These are phyloP conservation scores for Naganishia onofrii DNA, from an alignment of 768 basidiomycete species.

Conservation along the genomic window DNA sequence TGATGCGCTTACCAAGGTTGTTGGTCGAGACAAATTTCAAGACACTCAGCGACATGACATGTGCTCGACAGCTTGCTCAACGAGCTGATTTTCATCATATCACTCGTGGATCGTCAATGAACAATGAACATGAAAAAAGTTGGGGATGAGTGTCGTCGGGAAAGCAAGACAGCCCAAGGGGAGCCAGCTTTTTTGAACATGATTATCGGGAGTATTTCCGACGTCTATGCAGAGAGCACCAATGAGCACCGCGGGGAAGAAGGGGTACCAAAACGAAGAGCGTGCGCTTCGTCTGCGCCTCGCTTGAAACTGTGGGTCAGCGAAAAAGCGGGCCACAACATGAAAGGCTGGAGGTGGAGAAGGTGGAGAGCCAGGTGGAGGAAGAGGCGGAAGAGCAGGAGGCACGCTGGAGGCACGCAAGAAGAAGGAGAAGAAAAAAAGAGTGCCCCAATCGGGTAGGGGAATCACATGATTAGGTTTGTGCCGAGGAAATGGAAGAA, in stretches of 20 bases:
- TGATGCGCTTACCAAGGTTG: no score
- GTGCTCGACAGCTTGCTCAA: no score
- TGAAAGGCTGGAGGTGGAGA: background rate
- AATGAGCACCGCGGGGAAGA: background rate
- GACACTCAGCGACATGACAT: no score
- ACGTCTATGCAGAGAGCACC: background rate
- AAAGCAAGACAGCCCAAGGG: background rate
- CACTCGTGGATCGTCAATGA: no score
- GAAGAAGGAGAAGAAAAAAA: background rate
- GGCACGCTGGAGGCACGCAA: no score
- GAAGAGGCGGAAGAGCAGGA: background rate
- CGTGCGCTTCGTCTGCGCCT: no score
- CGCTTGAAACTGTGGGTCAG: background rate
- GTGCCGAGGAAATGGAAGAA: slow-evolving; percentile 6
- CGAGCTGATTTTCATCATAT: no score
- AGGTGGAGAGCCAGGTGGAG: background rate
- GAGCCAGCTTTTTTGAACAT: no score
- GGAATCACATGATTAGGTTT: slow-evolving; percentile 1
- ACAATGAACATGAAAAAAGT: no score
- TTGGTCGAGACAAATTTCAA: no score
- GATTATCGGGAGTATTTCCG: no score
- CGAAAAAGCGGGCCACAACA: background rate
- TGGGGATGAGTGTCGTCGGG: background rate
- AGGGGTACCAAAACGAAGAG: no score
- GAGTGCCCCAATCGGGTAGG: background rate